Evolutionary conservation across 2,329 filamentous ascomycete genomes (phyloP).

Genomic region (Neonectria hederae): DNA sequence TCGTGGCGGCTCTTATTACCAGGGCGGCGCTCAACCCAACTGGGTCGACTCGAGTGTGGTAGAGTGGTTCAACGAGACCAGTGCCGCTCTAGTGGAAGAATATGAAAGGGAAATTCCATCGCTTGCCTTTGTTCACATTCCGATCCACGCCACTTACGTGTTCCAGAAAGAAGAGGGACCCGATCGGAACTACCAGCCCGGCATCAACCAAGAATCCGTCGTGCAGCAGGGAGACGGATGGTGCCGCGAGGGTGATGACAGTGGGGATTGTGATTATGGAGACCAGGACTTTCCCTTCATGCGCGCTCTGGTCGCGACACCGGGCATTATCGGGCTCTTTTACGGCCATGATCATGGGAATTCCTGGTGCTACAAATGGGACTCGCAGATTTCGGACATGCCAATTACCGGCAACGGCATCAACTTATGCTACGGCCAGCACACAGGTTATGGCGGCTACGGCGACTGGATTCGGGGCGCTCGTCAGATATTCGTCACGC

Average conservation of each 20-base stretch:
- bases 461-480: slow-evolving; percentile 70
- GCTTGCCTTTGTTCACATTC: slow-evolving; percentile 61
- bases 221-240: slow-evolving; percentile 55
- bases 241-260: slow-evolving; percentile 52
- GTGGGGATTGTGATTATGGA: slow-evolving; percentile 53
- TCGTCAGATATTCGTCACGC: slow-evolving; percentile 62
- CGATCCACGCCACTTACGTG: slow-evolving; percentile 45
- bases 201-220: slow-evolving; percentile 57
- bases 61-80: slow-evolving; percentile 54
- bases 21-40: slow-evolving; percentile 47
- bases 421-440: slow-evolving; percentile 68
- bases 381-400: slow-evolving; percentile 59
- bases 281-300: slow-evolving; percentile 70
- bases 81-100: slow-evolving; percentile 40
- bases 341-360: slow-evolving; percentile 73
- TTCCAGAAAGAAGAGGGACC: slow-evolving; percentile 44
- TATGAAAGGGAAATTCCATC: slow-evolving; percentile 52
- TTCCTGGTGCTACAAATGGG: slow-evolving; percentile 66
- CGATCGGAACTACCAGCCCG: slow-evolving; percentile 52
- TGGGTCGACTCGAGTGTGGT: slow-evolving; percentile 58
- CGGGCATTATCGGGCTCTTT: slow-evolving; percentile 67
- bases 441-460: slow-evolving; percentile 76
- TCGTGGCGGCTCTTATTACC: slow-evolving; percentile 64
- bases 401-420: slow-evolving; percentile 53
- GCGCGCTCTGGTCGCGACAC: slow-evolving; percentile 64